Percentiles rank a stretch among this genome's conserved stretches.
These are phyloP conservation scores for Fusarium miscanthi DNA, from an alignment of 2,329 filamentous ascomycete genomes.

Conservation along the genomic window DNA sequence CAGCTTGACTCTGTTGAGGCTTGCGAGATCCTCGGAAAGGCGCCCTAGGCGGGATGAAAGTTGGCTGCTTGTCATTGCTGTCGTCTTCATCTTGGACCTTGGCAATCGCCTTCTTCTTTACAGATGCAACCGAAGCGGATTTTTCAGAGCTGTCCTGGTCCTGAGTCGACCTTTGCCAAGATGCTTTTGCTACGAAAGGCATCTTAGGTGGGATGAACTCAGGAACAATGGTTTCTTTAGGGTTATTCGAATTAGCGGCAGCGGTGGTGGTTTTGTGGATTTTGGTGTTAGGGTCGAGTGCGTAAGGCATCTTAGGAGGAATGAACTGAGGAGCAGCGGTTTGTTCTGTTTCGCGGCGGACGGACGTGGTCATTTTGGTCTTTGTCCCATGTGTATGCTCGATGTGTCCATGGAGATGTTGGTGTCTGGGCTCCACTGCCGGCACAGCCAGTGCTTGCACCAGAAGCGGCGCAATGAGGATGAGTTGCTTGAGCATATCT, in stretches of 20 bases:
- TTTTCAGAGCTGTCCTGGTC: not conserved
- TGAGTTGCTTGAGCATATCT: constrained; percentile 41
- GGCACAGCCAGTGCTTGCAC: constrained; percentile 40
- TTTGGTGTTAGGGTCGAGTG: constrained; percentile 26
- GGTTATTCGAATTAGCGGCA: not conserved
- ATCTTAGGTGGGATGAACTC: constrained; percentile 34
- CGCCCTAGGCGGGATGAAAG: constrained; percentile 27
- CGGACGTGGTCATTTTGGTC: constrained; percentile 15
- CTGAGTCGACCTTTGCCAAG: constrained; percentile 2
- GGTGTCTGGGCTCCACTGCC: constrained; percentile 29
- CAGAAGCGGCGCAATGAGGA: constrained; percentile 43
- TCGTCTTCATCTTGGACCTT: not conserved
- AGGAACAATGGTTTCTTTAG: constrained; percentile 11
- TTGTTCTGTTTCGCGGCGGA: constrained; percentile 11
- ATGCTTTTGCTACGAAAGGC: constrained; percentile 26
- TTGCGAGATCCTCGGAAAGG: constrained; percentile 21
- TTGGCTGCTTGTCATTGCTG: not conserved
- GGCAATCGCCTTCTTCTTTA: constrained; percentile 18
- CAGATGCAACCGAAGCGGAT: constrained; percentile 7
- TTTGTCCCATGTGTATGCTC: constrained; percentile 26
- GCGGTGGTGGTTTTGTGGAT: constrained; percentile 11
- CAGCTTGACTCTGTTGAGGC: not conserved
- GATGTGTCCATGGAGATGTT: constrained; percentile 33
- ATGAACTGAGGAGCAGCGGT: constrained; percentile 25
- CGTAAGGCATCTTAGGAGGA: constrained; percentile 24